Conservation (phyloP, 139 green algal species). For the Chlamydomonas sp. region DNA sequence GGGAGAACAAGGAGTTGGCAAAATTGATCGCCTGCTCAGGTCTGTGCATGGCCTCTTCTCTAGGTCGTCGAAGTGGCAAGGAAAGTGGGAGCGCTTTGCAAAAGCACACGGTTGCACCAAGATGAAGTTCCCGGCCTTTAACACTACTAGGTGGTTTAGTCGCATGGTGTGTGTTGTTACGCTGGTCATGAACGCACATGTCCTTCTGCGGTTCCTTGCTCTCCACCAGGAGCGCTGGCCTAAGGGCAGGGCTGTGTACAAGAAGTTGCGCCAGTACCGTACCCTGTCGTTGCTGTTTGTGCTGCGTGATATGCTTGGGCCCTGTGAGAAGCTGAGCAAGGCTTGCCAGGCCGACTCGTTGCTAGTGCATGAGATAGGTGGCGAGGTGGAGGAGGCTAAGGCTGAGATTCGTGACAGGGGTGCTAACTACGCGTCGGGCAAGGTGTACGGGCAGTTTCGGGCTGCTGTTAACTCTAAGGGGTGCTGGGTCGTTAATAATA, state of each 20-base stretch:
- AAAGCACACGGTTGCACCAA: not conserved
- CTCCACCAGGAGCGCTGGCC: not conserved
- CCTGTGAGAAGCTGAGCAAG: not conserved
- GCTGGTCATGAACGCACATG: not conserved
- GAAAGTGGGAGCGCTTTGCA: not conserved
- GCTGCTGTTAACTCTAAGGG: not conserved
- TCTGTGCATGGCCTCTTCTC: not conserved
- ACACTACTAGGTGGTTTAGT: not conserved
- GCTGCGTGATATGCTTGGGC: not conserved
- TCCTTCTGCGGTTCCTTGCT: not conserved
- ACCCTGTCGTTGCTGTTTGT: not conserved
- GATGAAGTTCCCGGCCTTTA: not conserved
- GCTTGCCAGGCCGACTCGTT: not conserved
- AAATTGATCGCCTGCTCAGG: not conserved
- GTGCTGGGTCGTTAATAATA: not conserved
- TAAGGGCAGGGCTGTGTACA: not conserved
- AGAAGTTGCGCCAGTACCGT: not conserved
- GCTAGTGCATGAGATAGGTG: not conserved
- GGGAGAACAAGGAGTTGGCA: not conserved
- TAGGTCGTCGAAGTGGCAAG: not conserved
- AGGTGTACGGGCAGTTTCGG: not conserved
- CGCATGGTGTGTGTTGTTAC: not conserved
- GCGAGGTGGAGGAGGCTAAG: not conserved
- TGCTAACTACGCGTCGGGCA: not conserved
- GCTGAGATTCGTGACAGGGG: not conserved